A percentile compares a stretch with the other conserved stretches of the same genome.
These are phyloP conservation scores for Tolypocladium ovalisporum DNA, from an alignment of 2,329 filamentous ascomycete species.

Conservation along the genomic window DNA sequence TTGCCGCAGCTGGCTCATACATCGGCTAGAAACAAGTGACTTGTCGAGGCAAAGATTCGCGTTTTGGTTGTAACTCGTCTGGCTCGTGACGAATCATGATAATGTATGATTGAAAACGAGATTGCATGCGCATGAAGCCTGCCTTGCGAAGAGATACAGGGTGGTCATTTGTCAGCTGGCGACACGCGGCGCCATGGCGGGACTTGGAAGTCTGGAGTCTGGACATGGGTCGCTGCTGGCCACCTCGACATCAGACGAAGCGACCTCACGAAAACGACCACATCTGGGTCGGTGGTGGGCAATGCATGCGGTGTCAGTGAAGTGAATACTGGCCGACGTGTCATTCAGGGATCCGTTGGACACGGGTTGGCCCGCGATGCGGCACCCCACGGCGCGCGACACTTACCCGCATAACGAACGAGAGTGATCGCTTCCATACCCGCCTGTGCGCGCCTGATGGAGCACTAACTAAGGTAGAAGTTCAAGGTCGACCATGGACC, in stretches of 20 bases:
- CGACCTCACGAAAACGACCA: neutral
- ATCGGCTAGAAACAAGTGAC: neutral
- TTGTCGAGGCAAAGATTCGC: neutral
- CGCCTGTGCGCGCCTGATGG: neutral
- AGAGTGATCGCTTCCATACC: neutral
- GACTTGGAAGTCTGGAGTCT: neutral
- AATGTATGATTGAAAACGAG: neutral
- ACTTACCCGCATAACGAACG: neutral
- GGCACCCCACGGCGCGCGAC: neutral
- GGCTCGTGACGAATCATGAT: neutral
- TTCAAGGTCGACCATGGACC: conserved; percentile 2
- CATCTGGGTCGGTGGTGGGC: neutral
- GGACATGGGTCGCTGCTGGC: neutral
- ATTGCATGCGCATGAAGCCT: neutral
- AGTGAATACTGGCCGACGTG: neutral
- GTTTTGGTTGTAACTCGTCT: neutral
- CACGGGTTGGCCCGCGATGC: neutral
- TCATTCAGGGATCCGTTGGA: no score
- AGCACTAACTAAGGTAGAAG: neutral
- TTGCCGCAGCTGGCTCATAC: neutral
- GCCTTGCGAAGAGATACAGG: no score
- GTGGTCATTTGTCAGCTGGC: neutral
- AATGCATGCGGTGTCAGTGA: neutral
- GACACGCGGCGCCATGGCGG: neutral
- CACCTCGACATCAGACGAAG: neutral